A percentile compares a stretch with the other conserved stretches of the same genome.
These are phyloP conservation scores for Mycothermus thermophilus DNA, from an alignment of 495 filamentous ascomycete genomes.

Conservation along the genomic window DNA sequence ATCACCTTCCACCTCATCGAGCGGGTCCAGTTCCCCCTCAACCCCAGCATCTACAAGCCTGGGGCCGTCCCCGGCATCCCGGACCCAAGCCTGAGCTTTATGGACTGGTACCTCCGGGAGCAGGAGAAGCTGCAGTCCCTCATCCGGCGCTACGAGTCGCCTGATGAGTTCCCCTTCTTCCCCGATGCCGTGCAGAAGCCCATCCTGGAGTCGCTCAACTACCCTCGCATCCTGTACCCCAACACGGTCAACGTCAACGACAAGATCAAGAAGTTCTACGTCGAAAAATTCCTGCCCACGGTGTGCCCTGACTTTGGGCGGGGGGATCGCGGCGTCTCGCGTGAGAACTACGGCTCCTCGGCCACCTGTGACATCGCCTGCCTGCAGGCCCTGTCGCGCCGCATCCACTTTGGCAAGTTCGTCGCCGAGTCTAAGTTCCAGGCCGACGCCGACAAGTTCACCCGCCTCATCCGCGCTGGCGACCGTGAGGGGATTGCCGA, in stretches of 20 bases:
- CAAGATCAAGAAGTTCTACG: constrained; percentile 74
- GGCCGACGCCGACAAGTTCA: constrained; percentile 67
- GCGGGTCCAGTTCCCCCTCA: constrained; percentile 91
- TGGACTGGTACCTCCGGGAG: constrained; percentile 85
- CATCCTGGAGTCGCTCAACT: constrained; percentile 74
- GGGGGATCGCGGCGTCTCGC: constrained; percentile 66
- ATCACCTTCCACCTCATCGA: constrained; percentile 98
- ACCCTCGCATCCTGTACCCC: constrained; percentile 80
- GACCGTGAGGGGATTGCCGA: constrained; percentile 71
- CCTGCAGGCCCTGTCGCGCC: constrained; percentile 77
- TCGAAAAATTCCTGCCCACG: constrained; percentile 64
- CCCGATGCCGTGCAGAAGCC: constrained; percentile 65
- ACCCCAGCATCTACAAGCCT: constrained; percentile 70
- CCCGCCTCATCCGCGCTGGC: constrained; percentile 58
- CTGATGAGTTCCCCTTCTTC: constrained; percentile 98
- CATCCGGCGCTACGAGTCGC: constrained; percentile 87
- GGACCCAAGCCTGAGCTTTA: constrained; percentile 55
- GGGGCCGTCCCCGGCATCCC: constrained; percentile 75
- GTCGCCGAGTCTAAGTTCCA: constrained; percentile 97
- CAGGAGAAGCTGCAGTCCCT: constrained; percentile 87
- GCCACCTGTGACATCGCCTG: constrained; percentile 84
- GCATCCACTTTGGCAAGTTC: constrained; percentile 98
- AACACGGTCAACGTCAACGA: constrained; percentile 89
- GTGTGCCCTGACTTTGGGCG: constrained; percentile 59
- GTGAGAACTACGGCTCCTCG: constrained; percentile 91